Evolutionary conservation across 2,329 filamentous ascomycete species (phyloP), one percentile per base, ranked within the genome.

Genomic region (Annulohypoxylon truncatum): DNA sequence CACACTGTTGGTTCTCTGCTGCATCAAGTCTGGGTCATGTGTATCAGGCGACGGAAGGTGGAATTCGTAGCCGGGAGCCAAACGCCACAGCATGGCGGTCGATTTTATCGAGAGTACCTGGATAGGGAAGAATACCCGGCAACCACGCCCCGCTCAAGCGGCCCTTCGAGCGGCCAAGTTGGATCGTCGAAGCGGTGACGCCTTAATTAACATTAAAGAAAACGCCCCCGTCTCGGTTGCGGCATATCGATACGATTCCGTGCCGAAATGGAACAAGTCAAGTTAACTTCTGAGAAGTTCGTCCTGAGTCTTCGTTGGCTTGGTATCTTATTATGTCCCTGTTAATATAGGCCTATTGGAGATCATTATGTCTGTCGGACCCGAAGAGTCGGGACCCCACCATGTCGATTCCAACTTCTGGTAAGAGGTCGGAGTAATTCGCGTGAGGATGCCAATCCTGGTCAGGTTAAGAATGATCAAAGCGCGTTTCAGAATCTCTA

Each of bases 371-470:
- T 40, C 35, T 38, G 10, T 60, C 46, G 50, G 62, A 65, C 48
- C 61, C 65, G 57, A 58, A 26, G 29, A 44, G 53, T 65, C 53
- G 65, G 65, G 53, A 67, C 52, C 54, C 26, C 20, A 33, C 26
- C 31, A 20, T 20, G 13, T 38, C 26, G 2, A 26, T 42, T 54
- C 26, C 52, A 28, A 13, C 18, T 62, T 7, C 5, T 46, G 8
- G 35, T 2, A n/a, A 57, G 6, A 33, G 24, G 28, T 22, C 51
- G 18, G 38, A 53, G 26, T 35, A 28, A 35, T 44, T 38, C 44
- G 18, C 35, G 20, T 40, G 2, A 20, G 42, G 28, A 58, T 42
- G 13, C 18, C 38, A 38, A 38, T 47, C 15, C 52, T 40, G 20
- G 35, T 18, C 31, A 26, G 20, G 31, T 33, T 54, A 26, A 24